phyloP scores from a whole-genome alignment of 495 filamentous ascomycete species.

The Podospora tetraspora region DNA sequence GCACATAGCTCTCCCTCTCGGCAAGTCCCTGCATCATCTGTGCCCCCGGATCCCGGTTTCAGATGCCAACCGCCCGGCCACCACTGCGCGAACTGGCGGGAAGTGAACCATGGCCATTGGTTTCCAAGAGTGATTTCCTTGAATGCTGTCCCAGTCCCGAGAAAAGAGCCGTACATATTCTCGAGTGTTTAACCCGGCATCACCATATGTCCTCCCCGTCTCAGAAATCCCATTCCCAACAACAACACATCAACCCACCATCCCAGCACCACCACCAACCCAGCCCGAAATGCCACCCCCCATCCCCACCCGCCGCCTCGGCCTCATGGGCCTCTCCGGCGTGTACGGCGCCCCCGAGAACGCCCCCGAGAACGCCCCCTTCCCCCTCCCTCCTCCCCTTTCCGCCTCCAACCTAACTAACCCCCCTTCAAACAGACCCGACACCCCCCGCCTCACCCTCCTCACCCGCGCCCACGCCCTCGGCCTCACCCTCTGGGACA shows the following conservation, averaged over 20 bases:
- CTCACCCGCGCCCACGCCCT: slow-evolving; percentile 45
- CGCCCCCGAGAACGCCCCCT: slow-evolving; percentile 12
- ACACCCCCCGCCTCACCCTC: slow-evolving; percentile 38
- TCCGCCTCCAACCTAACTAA: too few species aligned
- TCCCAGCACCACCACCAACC: background rate
- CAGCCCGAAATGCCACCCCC: slow-evolving; percentile 18
- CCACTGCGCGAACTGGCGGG: background rate
- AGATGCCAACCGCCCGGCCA: background rate
- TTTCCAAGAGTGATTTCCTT: background rate
- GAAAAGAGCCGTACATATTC: background rate
- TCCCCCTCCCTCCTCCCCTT: background rate
- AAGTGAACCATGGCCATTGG: background rate
- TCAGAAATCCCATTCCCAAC: too few species aligned
- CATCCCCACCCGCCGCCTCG: slow-evolving; percentile 39
- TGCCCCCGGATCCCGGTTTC: background rate
- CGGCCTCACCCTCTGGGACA: slow-evolving; percentile 49
- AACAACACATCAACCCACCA: background rate
- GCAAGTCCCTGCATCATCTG: background rate
- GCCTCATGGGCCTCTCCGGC: slow-evolving; percentile 49
- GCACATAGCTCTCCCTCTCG: background rate
- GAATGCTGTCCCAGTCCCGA: background rate
- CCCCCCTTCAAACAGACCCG: background rate
- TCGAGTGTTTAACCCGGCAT: background rate
- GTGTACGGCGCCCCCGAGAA: slow-evolving; percentile 41
- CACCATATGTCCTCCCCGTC: background rate